These are phyloP conservation scores for Penicillium argentinense DNA, from an alignment of 495 filamentous ascomycete genomes.

Conservation along the genomic window DNA sequence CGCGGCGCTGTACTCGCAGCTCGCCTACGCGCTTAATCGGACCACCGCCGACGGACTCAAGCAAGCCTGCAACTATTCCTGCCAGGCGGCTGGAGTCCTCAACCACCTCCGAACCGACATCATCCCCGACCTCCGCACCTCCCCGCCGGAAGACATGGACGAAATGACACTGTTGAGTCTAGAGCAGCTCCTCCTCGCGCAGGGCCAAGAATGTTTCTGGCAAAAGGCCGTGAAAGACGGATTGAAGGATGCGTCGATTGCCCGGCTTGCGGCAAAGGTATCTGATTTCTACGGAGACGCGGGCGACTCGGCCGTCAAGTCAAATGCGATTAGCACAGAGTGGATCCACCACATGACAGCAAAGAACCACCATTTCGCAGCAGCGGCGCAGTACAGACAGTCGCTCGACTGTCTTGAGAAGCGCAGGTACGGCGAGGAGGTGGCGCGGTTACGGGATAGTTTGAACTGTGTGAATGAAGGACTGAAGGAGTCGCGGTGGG, in stretches of 20 bases:
- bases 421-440: conserved; percentile 93
- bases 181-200: conserved; percentile 80
- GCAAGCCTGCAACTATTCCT: conserved; percentile 87
- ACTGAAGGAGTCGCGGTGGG: conserved; percentile 79
- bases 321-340: conserved; percentile 82
- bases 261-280: conserved; percentile 86
- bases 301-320: conserved; percentile 82
- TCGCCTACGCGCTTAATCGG: conserved; percentile 79
- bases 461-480: conserved; percentile 82
- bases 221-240: conserved; percentile 94
- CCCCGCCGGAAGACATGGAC: conserved; percentile 96
- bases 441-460: conserved; percentile 80
- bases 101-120: conserved; percentile 74
- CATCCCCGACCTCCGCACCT: conserved; percentile 79
- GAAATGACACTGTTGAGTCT: conserved; percentile 79
- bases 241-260: conserved; percentile 86
- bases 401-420: conserved; percentile 92
- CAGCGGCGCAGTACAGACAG: conserved; percentile 92
- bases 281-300: conserved; percentile 88
- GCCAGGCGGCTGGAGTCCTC: conserved; percentile 82
- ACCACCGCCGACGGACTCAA: conserved; percentile 82
- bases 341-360: conserved; percentile 99
- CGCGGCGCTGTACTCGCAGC: conserved; percentile 87
- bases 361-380: conserved; percentile 97
- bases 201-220: conserved; percentile 98